Base-by-base conservation (phyloP, 2,329 filamentous ascomycete species). In the Trichoderma simmonsii region DNA sequence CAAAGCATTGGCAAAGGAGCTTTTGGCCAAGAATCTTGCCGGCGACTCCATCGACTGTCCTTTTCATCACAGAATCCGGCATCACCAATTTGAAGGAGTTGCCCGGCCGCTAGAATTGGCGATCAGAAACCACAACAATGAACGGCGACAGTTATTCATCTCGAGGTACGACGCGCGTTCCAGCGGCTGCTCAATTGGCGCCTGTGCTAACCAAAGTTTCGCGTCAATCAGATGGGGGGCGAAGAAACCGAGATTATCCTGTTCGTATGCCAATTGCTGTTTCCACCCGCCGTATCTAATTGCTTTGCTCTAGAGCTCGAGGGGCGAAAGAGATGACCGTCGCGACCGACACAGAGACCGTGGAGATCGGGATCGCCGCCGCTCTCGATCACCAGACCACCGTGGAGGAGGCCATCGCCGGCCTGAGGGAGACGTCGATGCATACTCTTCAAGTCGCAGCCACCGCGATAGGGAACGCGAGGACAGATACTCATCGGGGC, bases 381-480 rank as follows among this genome's bases (percentile, higher is more conserved):
- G 95, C 75, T 97, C 95, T 73, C 91, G 95, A 80, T 98, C 95
- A 21, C 95, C 95, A 72, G 91, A 92, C 77, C 90, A 93, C 79
- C 87, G 83, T 73, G 78, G 89, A n/a, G 39, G 39, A n/a, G 39
- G 39, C 78, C 85, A 89, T 75, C 88, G 91, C 72, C 90, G 93
- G 77, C 92, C 92, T 76, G 92, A 96, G 66, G 89, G 88, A 81
- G 88, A 89, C 72, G 93, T 95, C 81, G 94, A 98, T 82, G 91
- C 93, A 71, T 98, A 98, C 83, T 97, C 95, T 24, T 94, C 93
- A 6, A 97, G 94, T 82, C 92, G 95, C 76, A 95, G 92, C 84
- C 97, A 97, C 81, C 90, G 95, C 80, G 95, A 97, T 80, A 88
- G 95, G 74, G 95, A 98, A 84, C 92, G 95, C 74, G 95, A 98